phyloP scores from a whole-genome alignment of 495 filamentous ascomycete species.

The Podospora pseudoanserina region DNA sequence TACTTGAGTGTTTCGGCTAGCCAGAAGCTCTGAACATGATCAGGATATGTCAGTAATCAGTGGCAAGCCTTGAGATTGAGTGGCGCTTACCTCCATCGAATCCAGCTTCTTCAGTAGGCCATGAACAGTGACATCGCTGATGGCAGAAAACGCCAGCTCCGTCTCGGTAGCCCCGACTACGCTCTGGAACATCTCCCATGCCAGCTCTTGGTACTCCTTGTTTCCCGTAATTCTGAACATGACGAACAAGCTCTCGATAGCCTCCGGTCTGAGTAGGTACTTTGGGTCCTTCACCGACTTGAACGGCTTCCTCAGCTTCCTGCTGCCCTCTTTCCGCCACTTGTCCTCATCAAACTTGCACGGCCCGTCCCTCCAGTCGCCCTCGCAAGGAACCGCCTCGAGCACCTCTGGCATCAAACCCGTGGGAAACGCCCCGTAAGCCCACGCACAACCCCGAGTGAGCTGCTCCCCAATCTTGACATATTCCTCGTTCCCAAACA shows the following conservation, averaged over 20 bases:
- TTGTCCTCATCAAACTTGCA: conserved; percentile 30
- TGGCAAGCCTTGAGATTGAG: neutral
- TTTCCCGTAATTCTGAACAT: conserved; percentile 74
- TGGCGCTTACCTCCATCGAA: conserved; percentile 45
- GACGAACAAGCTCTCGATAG: conserved; percentile 69
- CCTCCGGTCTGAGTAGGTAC: conserved; percentile 58
- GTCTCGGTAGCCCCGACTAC: conserved; percentile 61
- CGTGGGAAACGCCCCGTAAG: conserved; percentile 69
- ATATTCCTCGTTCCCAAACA: conserved; percentile 66
- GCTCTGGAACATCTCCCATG: conserved; percentile 72
- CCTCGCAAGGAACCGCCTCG: conserved; percentile 42
- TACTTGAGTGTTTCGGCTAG: conserved; percentile 50
- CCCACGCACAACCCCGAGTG: conserved; percentile 87
- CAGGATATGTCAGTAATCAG: neutral
- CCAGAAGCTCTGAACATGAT: conserved; percentile 40
- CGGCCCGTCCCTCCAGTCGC: neutral
- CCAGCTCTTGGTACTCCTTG: conserved; percentile 57
- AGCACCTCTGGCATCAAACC: conserved; percentile 89
- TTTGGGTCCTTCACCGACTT: conserved; percentile 25
- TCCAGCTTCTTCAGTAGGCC: conserved; percentile 43
- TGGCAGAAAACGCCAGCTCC: conserved; percentile 54
- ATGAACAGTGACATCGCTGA: conserved; percentile 45
- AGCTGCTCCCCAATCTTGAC: conserved; percentile 73
- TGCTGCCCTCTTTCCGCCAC: conserved; percentile 24
- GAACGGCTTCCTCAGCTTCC: conserved; percentile 56